Base-by-base conservation (phyloP, 2,329 filamentous ascomycete species). In the Fusarium ambrosium region DNA sequence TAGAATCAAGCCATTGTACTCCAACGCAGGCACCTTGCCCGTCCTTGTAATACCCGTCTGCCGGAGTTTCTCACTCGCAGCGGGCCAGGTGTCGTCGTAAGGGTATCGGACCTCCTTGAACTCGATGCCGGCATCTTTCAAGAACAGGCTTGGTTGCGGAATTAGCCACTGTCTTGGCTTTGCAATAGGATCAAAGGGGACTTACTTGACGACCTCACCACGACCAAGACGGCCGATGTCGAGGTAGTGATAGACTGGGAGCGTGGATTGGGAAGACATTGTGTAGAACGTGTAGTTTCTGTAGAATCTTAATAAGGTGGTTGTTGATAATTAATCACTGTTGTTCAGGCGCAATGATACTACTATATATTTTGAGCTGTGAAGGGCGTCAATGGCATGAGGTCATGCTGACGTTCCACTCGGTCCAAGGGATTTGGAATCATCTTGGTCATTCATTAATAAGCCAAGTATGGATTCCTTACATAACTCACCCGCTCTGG, bases 1-100 rank as follows among this genome's bases (percentile, higher is more conserved):
- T 11, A 84, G 67, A 6, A 80, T 68, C 7, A 72, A 55, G 4
- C 81, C 82, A 34, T 83, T 79, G 66, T 83, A 84, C 59, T 84
- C 80, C 4, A 85, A 71, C 0, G 78, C 78, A 6, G 84, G 84
- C 11, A 85, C 61, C 27, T 76, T 75, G 9, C 82, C 82, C 7
- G 83, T 85, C 32, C 72, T 71, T 5, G 74, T 75, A 2, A 79
- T 64, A 2, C 76, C 79, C 9, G 80, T 36, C 13, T 79, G 32
- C 39, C 80, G 68, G 7, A 84, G 71, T 55, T 77, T 75, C 14
- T 80, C 68, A 39, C 79, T 81, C 5, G 69, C 75, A 18, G 66
- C 64, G 1, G 64, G 36, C 74, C 68, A 71, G 6, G 67, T 67
- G 4, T 71, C 64, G 1, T 70, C 68, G 34, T 72, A 75, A 0